Percentiles rank a stretch among this genome's conserved stretches.
Evolutionary conservation across 768 basidiomycete species (phyloP).

Genomic region (Russula olivacea): DNA sequence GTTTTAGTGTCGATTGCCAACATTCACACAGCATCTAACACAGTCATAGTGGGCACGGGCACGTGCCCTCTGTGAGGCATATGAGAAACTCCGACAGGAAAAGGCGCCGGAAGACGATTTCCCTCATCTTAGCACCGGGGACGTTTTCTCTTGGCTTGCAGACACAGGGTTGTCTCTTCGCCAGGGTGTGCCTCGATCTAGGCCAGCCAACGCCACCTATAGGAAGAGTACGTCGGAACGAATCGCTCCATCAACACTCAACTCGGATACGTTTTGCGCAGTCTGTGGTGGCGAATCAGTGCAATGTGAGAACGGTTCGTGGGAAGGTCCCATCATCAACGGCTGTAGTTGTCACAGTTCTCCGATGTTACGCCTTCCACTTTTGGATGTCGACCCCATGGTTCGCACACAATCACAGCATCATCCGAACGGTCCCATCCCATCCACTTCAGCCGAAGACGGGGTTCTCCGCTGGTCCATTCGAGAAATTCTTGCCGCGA

Average conservation of each 20-base stretch:
- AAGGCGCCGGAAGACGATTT: conserved; percentile 24
- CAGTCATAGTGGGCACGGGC: conserved; percentile 41
- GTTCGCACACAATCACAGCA: conserved; percentile 5
- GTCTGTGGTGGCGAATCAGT: conserved; percentile 9
- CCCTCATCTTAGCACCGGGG: conserved; percentile 35
- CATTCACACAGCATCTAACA: conserved; percentile 6
- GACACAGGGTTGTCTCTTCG: conserved; percentile 39
- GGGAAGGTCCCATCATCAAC: conserved; percentile 4
- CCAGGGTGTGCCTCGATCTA: conserved; percentile 22
- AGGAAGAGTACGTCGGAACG: conserved; percentile 4
- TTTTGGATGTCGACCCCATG: conserved; percentile 8
- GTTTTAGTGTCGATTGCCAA: conserved; percentile 28
- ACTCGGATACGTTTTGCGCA: conserved; percentile 11
- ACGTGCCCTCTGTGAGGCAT: conserved; percentile 37
- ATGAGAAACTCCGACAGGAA: conserved; percentile 30
- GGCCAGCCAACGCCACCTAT: conserved; percentile 4
- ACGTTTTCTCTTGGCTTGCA: conserved; percentile 43
- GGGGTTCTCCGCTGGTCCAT: conserved; percentile 7
- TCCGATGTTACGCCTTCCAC: conserved; percentile 10
- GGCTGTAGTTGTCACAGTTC: conserved; percentile 1
- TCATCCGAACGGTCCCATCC: neutral
- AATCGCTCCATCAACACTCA: conserved; percentile 1
- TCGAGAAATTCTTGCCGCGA: conserved; percentile 28
- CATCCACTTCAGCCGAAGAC: neutral
- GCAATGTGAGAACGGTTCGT: neutral